Percentiles rank a stretch among this genome's conserved stretches.
Evolutionary conservation across 768 basidiomycete species (phyloP).

Genomic region (Erythrobasidium yunnanense): DNA sequence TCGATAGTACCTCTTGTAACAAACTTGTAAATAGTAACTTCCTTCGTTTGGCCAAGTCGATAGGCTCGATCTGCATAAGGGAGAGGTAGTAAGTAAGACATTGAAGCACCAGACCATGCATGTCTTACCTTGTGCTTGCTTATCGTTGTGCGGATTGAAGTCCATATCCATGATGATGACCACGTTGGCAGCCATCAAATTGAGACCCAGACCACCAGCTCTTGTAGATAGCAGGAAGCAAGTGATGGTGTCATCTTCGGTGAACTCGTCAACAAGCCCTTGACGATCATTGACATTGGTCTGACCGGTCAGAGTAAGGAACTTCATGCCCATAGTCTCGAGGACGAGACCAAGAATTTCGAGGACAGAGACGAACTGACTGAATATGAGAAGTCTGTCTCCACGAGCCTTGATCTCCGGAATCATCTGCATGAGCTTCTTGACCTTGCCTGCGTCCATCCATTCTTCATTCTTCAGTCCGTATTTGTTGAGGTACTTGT

Average conservation of each 20-base stretch:
- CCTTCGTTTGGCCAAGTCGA: conserved; percentile 85
- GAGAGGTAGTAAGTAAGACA: too few species aligned
- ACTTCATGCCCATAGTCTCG: conserved; percentile 59
- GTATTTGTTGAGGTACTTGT: conserved; percentile 65
- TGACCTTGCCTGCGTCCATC: conserved; percentile 77
- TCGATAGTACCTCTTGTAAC: conserved; percentile 86
- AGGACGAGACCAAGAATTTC: conserved; percentile 82
- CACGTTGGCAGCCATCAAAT: conserved; percentile 46
- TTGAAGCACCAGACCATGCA: too few species aligned
- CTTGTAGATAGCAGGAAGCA: conserved; percentile 84
- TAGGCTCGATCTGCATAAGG: conserved; percentile 96
- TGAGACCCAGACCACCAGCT: conserved; percentile 92
- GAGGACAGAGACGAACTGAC: conserved; percentile 92
- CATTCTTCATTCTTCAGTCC: conserved; percentile 64
- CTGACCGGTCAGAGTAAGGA: conserved; percentile 75
- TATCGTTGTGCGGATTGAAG: conserved; percentile 81
- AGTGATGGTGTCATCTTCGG: conserved; percentile 69
- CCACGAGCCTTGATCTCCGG: conserved; percentile 55
- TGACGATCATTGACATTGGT: conserved; percentile 91
- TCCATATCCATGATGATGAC: conserved; percentile 94
- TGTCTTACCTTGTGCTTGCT: conserved; percentile 95
- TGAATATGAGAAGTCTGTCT: conserved; percentile 83
- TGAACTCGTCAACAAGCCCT: conserved; percentile 88
- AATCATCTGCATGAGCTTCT: conserved; percentile 60
- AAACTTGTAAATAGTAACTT: conserved; percentile 88